These are phyloP conservation scores for Phaffia australis DNA, from an alignment of 768 basidiomycete species.

Conservation along the genomic window DNA sequence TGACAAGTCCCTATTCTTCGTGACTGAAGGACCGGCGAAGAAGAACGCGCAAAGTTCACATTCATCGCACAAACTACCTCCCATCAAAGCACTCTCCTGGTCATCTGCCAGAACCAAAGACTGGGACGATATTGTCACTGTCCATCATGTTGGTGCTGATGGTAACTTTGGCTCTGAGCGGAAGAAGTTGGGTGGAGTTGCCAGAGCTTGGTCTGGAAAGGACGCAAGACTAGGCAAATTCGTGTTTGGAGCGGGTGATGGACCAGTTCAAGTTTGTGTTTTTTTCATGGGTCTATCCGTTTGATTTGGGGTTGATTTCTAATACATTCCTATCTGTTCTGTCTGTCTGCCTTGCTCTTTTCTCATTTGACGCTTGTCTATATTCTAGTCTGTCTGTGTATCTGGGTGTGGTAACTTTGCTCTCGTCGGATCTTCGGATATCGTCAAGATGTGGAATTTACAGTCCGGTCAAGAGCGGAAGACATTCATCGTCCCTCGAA, in stretches of 20 bases:
- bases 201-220: conserved; percentile 77
- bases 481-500: conserved; percentile 51
- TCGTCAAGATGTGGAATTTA: conserved; percentile 89
- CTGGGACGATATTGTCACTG: conserved; percentile 95
- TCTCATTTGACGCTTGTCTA: too few relatives aligned
- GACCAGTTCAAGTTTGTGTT: conserved; percentile 37
- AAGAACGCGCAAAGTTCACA: conserved; percentile 2
- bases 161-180: conserved; percentile 10
- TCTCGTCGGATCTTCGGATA: conserved; percentile 65
- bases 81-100: conserved; percentile 64
- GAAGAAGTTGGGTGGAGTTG: conserved; percentile 55
- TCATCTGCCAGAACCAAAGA: conserved; percentile 76
- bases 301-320: too few relatives aligned
- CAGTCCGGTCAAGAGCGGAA: conserved; percentile 82
- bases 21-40: conserved; percentile 32
- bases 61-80: conserved; percentile 65
- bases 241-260: conserved; percentile 52
- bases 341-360: too few relatives aligned
- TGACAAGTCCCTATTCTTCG: conserved; percentile 61
- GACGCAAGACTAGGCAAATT: conserved; percentile 72
- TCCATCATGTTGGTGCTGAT: conserved; percentile 45
- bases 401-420: conserved; percentile 95
- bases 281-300: too few relatives aligned
- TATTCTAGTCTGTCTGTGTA: conserved; percentile 54
- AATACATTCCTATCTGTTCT: too few relatives aligned